Evolutionary conservation across 371 early-diverging fungal genomes (phyloP).

Genomic region (Mortierella sp.): DNA sequence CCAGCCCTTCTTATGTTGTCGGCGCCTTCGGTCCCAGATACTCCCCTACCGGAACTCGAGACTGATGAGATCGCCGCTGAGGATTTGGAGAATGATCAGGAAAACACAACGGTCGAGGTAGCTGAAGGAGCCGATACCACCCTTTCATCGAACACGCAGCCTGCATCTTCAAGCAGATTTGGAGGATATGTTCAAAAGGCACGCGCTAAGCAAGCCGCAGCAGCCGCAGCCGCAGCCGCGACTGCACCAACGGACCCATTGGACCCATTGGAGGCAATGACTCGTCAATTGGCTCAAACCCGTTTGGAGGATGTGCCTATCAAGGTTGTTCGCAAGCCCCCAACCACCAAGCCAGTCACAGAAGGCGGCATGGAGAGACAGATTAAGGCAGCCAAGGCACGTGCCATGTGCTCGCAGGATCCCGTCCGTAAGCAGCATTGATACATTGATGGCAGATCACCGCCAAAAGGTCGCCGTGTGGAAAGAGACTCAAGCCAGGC

Average conservation of each 20-base stretch:
- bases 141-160: slow-evolving; percentile 2
- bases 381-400: slow-evolving; percentile 49
- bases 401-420: slow-evolving; percentile 41
- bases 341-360: slow-evolving; percentile 32
- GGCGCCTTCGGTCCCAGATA: slow-evolving; percentile 42
- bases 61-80: background rate
- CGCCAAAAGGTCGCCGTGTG: slow-evolving; percentile 33
- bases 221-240: slow-evolving; percentile 35
- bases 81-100: slow-evolving; percentile 17
- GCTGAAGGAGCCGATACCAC: background rate
- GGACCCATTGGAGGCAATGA: slow-evolving; percentile 54
- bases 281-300: slow-evolving; percentile 40
- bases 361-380: slow-evolving; percentile 45
- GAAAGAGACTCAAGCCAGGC: slow-evolving; percentile 13
- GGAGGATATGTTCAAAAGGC: slow-evolving; percentile 37
- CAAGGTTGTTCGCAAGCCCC: slow-evolving; percentile 16
- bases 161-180: slow-evolving; percentile 23
- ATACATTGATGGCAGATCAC: slow-evolving; percentile 40
- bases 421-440: slow-evolving; percentile 53
- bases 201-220: slow-evolving; percentile 44
- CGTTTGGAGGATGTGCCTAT: slow-evolving; percentile 15
- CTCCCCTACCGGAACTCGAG: slow-evolving; percentile 35
- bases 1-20: slow-evolving; percentile 21
- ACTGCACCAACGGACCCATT: slow-evolving; percentile 27
- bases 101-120: background rate